Evolutionary conservation across 257 asterid genomes (phyloP).

Genomic region (Nyctanthes arbortristis): DNA sequence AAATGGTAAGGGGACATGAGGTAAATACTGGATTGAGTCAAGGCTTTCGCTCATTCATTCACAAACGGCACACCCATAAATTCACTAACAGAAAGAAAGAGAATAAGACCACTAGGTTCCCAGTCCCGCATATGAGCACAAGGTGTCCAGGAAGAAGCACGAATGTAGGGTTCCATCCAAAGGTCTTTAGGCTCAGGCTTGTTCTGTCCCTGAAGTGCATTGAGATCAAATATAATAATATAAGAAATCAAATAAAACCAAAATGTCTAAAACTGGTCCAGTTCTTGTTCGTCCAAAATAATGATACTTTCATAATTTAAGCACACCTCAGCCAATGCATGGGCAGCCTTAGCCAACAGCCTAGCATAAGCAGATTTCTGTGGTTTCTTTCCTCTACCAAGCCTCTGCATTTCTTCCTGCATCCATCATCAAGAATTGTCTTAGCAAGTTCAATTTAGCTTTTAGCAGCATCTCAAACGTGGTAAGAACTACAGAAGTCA

Average conservation of each 20-base stretch:
- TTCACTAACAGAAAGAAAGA: slow-evolving; percentile 21
- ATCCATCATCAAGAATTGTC: slow-evolving; percentile 24
- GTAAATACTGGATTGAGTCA: not conserved
- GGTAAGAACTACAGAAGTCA: not conserved
- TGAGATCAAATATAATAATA: slow-evolving; percentile 7
- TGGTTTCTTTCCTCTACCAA: slow-evolving; percentile 74
- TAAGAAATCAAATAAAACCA: slow-evolving; percentile 13
- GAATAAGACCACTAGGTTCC: slow-evolving; percentile 70
- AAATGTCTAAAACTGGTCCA: slow-evolving; percentile 7
- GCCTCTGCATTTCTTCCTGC: slow-evolving; percentile 77
- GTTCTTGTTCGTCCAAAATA: slow-evolving; percentile 12
- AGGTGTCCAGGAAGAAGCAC: slow-evolving; percentile 91
- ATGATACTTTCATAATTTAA: slow-evolving; percentile 7
- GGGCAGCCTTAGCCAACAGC: slow-evolving; percentile 88
- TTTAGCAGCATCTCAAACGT: slow-evolving; percentile 5
- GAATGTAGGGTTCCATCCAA: slow-evolving; percentile 80
- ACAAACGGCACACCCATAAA: slow-evolving; percentile 9
- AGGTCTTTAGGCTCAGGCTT: slow-evolving; percentile 88
- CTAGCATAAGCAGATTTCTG: slow-evolving; percentile 78
- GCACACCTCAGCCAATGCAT: slow-evolving; percentile 91
- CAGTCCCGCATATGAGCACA: slow-evolving; percentile 69
- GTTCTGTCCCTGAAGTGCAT: slow-evolving; percentile 63
- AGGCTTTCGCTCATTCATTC: slow-evolving; percentile 13
- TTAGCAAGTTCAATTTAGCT: slow-evolving; percentile 2
- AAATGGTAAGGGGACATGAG: slow-evolving; percentile 26